Percentiles rank a stretch among this genome's conserved stretches.
phyloP scores from a whole-genome alignment of 2,329 filamentous ascomycete species.

The Sordariomycetes sp. region DNA sequence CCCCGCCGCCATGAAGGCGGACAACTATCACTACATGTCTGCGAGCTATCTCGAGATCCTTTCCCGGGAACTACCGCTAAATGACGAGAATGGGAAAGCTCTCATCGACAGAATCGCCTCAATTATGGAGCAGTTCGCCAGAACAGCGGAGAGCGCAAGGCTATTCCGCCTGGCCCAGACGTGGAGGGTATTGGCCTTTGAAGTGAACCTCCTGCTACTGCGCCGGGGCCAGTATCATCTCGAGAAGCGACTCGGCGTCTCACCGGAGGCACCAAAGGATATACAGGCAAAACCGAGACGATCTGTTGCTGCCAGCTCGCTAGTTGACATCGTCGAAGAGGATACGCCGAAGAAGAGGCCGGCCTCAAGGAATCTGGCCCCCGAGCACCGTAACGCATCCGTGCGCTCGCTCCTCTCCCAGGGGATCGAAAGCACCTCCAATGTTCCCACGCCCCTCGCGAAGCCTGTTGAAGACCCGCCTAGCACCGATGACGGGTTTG shows the following conservation, averaged over 20 bases:
- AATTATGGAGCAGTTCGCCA: slow-evolving; percentile 47
- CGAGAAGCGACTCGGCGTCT: slow-evolving; percentile 24
- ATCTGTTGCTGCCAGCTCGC: background rate
- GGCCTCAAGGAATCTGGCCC: background rate
- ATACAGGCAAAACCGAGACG: background rate
- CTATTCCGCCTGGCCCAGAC: slow-evolving; percentile 53
- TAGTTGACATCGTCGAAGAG: background rate
- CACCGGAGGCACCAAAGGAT: background rate
- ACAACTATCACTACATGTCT: slow-evolving; percentile 45
- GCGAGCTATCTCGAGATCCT: slow-evolving; percentile 45
- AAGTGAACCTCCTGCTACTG: slow-evolving; percentile 40
- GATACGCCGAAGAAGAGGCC: background rate
- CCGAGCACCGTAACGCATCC: slow-evolving; percentile 7
- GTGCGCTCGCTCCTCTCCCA: slow-evolving; percentile 38
- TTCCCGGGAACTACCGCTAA: slow-evolving; percentile 32
- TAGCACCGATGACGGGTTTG: slow-evolving; percentile 11
- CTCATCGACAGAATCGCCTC: slow-evolving; percentile 34
- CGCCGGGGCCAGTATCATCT: slow-evolving; percentile 48
- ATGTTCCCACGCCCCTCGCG: slow-evolving; percentile 48
- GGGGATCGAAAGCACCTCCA: slow-evolving; percentile 53
- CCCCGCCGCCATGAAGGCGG: slow-evolving; percentile 37
- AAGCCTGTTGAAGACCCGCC: slow-evolving; percentile 32
- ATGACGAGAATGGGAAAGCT: slow-evolving; percentile 17
- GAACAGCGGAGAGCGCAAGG: slow-evolving; percentile 43
- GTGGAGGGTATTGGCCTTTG: slow-evolving; percentile 50